Evolutionary conservation across 345 rosid genomes (phyloP).

Genomic region (Hibiscus trionum): DNA sequence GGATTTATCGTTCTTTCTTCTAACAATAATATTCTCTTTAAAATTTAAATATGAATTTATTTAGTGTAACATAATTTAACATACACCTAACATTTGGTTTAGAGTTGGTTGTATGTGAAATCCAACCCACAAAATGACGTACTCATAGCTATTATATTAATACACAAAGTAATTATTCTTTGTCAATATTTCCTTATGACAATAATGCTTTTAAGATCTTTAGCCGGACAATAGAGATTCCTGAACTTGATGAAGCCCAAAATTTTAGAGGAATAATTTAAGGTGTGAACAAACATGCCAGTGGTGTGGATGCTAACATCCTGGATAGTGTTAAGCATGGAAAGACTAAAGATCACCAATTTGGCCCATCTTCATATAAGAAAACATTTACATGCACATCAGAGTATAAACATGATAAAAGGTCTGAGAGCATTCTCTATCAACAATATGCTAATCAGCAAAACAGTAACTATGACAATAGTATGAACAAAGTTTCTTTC

Average conservation of each 20-base stretch:
- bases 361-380: constrained; percentile 11
- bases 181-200: constrained; percentile 8
- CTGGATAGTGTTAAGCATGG: constrained; percentile 5
- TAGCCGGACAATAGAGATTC: not conserved
- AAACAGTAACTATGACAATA: constrained; percentile 5
- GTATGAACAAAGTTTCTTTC: constrained; percentile 11
- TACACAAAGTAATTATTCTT: no score
- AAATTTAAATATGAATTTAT: no score
- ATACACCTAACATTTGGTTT: no score
- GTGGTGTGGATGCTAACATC: not conserved
- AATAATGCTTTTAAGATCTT: not conserved
- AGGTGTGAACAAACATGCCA: not conserved
- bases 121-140: no score
- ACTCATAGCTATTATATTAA: no score
- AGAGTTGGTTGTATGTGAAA: no score
- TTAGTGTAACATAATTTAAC: no score
- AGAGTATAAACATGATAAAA: constrained; percentile 16
- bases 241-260: constrained; percentile 10
- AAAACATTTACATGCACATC: constrained; percentile 8
- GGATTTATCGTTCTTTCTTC: no score
- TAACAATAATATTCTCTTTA: no score
- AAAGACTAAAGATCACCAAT: constrained; percentile 7
- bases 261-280: constrained; percentile 4
- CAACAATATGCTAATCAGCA: constrained; percentile 12
- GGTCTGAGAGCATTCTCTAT: constrained; percentile 7